Base-by-base conservation (phyloP, 176 grass and related monocot genomes). In the Cenchrus purpureus region DNA sequence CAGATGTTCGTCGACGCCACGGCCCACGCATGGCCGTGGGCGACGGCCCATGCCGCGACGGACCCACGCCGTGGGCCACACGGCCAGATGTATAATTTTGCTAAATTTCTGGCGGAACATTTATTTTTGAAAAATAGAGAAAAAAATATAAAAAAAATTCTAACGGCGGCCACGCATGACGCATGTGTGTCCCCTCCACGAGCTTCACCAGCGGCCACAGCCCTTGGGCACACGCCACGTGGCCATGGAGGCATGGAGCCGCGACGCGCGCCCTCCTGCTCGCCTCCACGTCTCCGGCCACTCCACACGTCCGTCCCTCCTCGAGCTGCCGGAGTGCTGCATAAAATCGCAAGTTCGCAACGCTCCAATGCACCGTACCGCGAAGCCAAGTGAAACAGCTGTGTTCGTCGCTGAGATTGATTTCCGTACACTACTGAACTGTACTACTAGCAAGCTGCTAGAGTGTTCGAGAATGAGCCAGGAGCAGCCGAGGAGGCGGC, bases 401-500 rank as follows among this genome's bases (percentile, higher is more conserved):
- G 72, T 20, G 29, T 13, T 15, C 65, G 43, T 12, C 49, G 20
- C 19, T 37, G 19, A 51, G 15, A 19, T 34, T 10, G 3, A 15
- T 13, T 58, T 7, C 6, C 34, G 10, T 22, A n/a, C 20, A 19
- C 55, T 57, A 60, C 20, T 4, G 20, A 25, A 25, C 53, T 14
- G 2, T 9, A 17, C 16, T 7, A 5, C 0, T 5, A 22, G 72
- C 13, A 0, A 15, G 57, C 1, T 6, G 4, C 2, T 25, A 19
- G 28, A 14, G 12, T 58, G 9, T 32, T 14, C 25, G 49, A 79
- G 16, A 31, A 93, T 93, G 92, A 95, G 92, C 79, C 95, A 97
- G 87, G 76, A 68, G 65, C 95, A 97, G 71, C 86, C 84, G 12
- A 78, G 84, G 65, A 84, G 90, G 68, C 8, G 16, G 31, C 37